Conservation (phyloP, 352 stramenopile genomes). For the Blastocystis sp. region DNA sequence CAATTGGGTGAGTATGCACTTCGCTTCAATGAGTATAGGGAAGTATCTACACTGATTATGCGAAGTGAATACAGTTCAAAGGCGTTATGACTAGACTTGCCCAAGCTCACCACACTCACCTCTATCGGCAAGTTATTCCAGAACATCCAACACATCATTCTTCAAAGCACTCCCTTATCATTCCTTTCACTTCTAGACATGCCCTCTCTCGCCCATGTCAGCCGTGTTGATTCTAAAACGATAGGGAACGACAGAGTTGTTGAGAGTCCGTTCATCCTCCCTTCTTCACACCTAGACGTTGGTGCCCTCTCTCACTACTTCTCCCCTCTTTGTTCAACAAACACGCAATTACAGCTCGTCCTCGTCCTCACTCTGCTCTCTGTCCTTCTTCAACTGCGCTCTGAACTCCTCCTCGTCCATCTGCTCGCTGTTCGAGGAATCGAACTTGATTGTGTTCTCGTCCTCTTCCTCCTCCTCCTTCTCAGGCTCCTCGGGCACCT, state of each 20-base stretch:
- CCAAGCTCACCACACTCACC: background rate
- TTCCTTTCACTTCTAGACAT: no score
- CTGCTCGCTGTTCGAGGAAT: constrained; percentile 78
- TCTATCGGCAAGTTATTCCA: background rate
- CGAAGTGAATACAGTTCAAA: no score
- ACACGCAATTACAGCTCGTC: constrained; percentile 35
- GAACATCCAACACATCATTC: background rate
- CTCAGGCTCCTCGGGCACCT: constrained; percentile 82
- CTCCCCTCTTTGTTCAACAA: background rate
- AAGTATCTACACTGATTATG: no score
- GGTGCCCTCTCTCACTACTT: background rate
- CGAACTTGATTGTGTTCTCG: constrained; percentile 67
- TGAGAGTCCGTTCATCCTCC: no score
- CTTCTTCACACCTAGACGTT: no score
- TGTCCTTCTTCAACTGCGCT: constrained; percentile 56
- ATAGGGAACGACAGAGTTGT: no score
- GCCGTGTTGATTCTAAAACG: no score
- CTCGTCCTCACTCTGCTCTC: constrained; percentile 13
- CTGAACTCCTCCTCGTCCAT: constrained; percentile 72
- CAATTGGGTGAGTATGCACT: no score
- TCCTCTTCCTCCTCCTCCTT: constrained; percentile 73
- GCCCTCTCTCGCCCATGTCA: no score
- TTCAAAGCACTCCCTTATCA: background rate
- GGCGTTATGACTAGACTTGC: background rate
- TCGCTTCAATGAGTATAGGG: no score